Evolutionary conservation across 768 basidiomycete species (phyloP), one percentile per base, ranked within the genome.

Genomic region (Hygrophorus russula): DNA sequence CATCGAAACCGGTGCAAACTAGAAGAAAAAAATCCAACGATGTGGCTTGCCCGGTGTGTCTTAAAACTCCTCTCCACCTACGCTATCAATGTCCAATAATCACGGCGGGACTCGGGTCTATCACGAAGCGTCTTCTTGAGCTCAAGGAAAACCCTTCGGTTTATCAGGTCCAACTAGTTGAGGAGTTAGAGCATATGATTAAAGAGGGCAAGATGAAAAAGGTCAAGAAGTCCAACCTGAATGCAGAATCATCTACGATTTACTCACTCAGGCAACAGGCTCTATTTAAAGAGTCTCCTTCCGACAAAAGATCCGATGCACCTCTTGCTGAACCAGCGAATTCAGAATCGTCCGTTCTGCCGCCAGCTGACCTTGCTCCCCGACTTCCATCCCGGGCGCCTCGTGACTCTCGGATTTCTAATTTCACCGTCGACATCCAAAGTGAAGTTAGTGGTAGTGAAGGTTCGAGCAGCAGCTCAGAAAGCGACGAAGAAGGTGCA

Each of bases 51-150:
- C 69, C 68, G 32, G 58, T 75, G 15, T 80, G 78, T 55, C 56
- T 60, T 14, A 56, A 56, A 36, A 48, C 50, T 3, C 68, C 72
- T 5, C 59, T 63, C 31, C 79, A 81, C 48, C 58, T 64, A 41
- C 69, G 67, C n/a, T 63, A 63, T 39, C 56, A 55, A 35, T 81
- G 79, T 53, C 73, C 73, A 4, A 54, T 68, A 17, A 61, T 80
- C 18, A 46, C 59, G 18, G 63, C 62, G 30, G 71, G 74, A 8
- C 53, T 67, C 0, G 56, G 59, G 6, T 55, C 66, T 6, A 65
- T 80, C 50, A 62, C 59, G 47, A 58, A 57, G 39, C 73, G 75
- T 42, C 55, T 80, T 34, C 56, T 52, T 6, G 68, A 73, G 47
- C 56, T 78, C 14, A 57, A 62, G 51, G 48, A 59, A 51, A 48